phyloP scores from a whole-genome alignment of 306 rosid species.

The Quercus aquifolioides region DNA sequence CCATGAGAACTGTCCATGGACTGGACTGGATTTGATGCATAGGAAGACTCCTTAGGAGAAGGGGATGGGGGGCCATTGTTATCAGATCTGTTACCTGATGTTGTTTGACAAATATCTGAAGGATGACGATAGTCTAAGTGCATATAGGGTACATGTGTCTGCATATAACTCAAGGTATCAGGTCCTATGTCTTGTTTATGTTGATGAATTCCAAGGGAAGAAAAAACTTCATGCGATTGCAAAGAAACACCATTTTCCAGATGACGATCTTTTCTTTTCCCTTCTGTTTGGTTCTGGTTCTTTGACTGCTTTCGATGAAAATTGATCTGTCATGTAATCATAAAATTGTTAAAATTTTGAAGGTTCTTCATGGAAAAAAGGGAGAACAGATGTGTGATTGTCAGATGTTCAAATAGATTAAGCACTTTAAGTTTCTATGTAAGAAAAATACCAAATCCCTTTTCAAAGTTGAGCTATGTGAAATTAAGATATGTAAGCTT shows the following conservation, averaged over 20 bases:
- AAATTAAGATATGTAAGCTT: neutral
- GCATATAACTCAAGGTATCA: constrained; percentile 37
- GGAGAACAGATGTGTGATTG: neutral
- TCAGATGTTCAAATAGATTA: neutral
- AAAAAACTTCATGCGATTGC: constrained; percentile 32
- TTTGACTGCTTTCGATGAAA: constrained; percentile 41
- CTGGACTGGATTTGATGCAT: constrained; percentile 42
- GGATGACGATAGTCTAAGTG: constrained; percentile 28
- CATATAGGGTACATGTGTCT: constrained; percentile 20
- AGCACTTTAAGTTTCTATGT: neutral
- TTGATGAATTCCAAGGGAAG: constrained; percentile 36
- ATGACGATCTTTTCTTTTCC: constrained; percentile 30
- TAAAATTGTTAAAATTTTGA: constrained; percentile 1
- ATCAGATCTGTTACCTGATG: constrained; percentile 38
- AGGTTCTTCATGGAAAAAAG: neutral
- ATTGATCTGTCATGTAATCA: constrained; percentile 20
- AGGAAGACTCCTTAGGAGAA: constrained; percentile 54
- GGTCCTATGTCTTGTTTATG: constrained; percentile 28
- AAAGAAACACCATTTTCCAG: constrained; percentile 38
- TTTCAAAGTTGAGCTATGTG: neutral
- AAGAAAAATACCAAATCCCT: neutral
- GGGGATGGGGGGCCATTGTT: constrained; percentile 31
- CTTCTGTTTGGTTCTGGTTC: constrained; percentile 23
- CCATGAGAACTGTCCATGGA: constrained; percentile 44
- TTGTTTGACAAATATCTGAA: constrained; percentile 31